These are phyloP conservation scores for Colletotrichum sp. DNA, from an alignment of 2,329 filamentous ascomycete species.

Conservation along the genomic window DNA sequence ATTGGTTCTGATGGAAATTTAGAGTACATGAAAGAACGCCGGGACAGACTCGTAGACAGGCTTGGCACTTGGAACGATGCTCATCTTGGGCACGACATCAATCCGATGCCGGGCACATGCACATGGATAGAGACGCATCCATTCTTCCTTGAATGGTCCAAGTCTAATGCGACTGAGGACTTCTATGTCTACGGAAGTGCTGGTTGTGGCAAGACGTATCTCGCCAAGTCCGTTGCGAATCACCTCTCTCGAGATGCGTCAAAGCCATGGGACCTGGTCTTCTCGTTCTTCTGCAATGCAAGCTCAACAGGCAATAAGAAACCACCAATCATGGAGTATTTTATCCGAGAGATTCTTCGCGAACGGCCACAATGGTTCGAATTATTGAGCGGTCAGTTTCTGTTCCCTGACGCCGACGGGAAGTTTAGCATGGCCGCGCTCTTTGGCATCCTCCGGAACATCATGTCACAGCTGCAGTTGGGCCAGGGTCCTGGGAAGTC, in stretches of 20 bases:
- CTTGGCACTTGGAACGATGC: slow-evolving; percentile 1
- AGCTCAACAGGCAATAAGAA: not conserved
- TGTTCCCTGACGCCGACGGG: not conserved
- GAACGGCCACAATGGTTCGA: slow-evolving; percentile 21
- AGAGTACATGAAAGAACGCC: not conserved
- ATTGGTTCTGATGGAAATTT: not conserved
- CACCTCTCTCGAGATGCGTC: slow-evolving; percentile 16
- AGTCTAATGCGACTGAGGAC: slow-evolving; percentile 3
- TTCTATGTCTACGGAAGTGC: slow-evolving; percentile 20
- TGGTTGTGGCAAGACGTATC: slow-evolving; percentile 26
- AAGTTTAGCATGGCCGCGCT: slow-evolving; percentile 3
- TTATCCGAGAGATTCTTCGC: slow-evolving; percentile 22
- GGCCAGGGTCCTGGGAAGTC: not conserved
- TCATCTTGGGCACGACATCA: not conserved
- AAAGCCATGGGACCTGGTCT: slow-evolving; percentile 10
- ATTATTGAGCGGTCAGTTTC: slow-evolving; percentile 12
- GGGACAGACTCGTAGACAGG: not conserved
- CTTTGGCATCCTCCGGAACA: slow-evolving; percentile 23
- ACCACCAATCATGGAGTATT: slow-evolving; percentile 25
- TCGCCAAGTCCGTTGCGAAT: slow-evolving; percentile 23
- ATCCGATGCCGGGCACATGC: slow-evolving; percentile 21
- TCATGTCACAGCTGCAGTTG: not conserved
- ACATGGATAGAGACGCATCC: slow-evolving; percentile 21
- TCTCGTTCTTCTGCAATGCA: slow-evolving; percentile 25
- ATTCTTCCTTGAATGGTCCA: slow-evolving; percentile 22